Evolutionary conservation across 331 rosid genomes (phyloP), one percentile per base, ranked within the genome.

Genomic region (Saraca asoca): DNA sequence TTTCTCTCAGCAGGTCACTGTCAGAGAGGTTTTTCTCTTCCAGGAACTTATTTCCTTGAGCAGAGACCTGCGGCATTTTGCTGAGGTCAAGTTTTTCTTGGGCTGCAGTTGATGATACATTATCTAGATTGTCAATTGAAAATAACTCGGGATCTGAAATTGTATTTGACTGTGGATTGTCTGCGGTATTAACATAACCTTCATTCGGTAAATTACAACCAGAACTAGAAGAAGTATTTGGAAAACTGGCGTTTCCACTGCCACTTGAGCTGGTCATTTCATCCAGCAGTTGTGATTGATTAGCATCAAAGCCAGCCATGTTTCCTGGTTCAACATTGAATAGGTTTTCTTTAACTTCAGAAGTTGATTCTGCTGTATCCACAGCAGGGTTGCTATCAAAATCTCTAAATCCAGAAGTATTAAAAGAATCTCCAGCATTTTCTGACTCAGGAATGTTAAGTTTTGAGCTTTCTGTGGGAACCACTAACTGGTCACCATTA

Each of bases 391-490:
- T 66, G 67, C 78, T 39, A 62, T 85, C 86, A 63, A 78, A 75
- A 75, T 77, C 83, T 70, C 80, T 76, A 77, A 59, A 52, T 62
- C 81, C 87, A 78, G 79, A 62, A 75, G 72, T 78, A 75, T 45
- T 52, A 58, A 65, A 58, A 69, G 89, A 79, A 73, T 75, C 81
- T 55, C 42, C 81, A 6, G 79, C 73, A 49, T 63, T 78, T 70
- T 80, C 88, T 61, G 85, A 75, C 72, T 83, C 84, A 68, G 80
- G 60, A 50, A 48, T 69, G 72, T 57, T 44, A 69, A 46, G 69
- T 33, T 76, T 17, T 63, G 76, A 66, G 62, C 65, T 58, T 33
- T 62, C 78, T 62, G 70, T 66, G n/a, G 78, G 42, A 64, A 69
- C 76, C 48, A 63, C 68, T 61, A 80, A 80, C 75, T 81, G 75